Base-by-base conservation (phyloP, 202 grass and related monocot species). In the Zizania palustris region DNA sequence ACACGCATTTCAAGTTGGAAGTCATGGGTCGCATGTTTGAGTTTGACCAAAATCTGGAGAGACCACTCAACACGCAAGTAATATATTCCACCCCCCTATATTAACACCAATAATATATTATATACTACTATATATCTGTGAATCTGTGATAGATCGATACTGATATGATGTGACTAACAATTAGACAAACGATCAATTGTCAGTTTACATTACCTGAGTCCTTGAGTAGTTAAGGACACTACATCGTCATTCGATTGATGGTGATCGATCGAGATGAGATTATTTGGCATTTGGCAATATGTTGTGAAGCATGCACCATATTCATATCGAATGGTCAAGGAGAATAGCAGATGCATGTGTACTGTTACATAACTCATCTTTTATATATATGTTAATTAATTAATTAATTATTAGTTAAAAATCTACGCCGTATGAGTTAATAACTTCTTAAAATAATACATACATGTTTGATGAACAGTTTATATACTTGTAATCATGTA, bases 161-260 rank as follows among this genome's bases (percentile, higher is more conserved):
- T 12, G 82, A n/a, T n/a, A n/a, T n/a, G n/a, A 87, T 74, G 80
- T 81, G 82, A 72, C 81, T 33, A 15, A 63, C 45, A 13, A 63
- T 40, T 77, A 35, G 39, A 74, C 46, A 42, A 41, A 18, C 19
- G 57, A 76, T 12, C 22, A 19, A 28, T 56, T 69, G 75, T 15
- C 39, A 10, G 48, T 34, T 20, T 68, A 55, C 51, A 55, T 9
- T 4, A 20, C 41, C 8, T 60, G 43, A 62, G 61, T 7, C 45
- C 43, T 76, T 4, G 6, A 60, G 19, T 67, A 11, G 15, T 3
- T 4, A 16, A 63, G 16, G 69, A 67, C 5, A 62, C 18, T 37
- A 12, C 5, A 7, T 10, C 46, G n/a, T n/a, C n/a, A n/a, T n/a
- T n/a, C 9, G 79, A 20, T 37, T 66, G 67, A 78, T 39, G 46